phyloP scores from a whole-genome alignment of 768 basidiomycete species.

The Kwoniella shandongensis region DNA sequence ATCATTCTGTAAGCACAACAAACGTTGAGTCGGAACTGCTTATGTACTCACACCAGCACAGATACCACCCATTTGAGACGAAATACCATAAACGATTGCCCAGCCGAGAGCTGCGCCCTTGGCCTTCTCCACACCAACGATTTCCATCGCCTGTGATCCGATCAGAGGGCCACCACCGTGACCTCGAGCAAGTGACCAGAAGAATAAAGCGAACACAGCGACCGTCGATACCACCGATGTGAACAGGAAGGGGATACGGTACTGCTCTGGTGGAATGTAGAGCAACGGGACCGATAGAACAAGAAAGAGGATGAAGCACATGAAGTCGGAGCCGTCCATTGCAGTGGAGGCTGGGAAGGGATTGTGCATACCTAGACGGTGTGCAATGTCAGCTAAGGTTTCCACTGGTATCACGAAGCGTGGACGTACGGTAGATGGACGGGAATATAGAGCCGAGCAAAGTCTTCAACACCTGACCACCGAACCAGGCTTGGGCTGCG shows the following conservation, averaged over 20 bases:
- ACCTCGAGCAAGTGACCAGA: conserved; percentile 33
- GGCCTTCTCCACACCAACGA: conserved; percentile 26
- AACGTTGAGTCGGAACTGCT: neutral
- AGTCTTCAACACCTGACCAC: conserved; percentile 18
- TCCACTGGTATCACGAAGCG: conserved; percentile 8
- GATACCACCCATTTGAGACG: conserved; percentile 29
- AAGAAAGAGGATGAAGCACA: conserved; percentile 40
- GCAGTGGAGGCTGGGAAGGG: conserved; percentile 27
- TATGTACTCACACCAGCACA: conserved; percentile 22
- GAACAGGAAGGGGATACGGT: conserved; percentile 37
- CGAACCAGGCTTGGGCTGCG: conserved; percentile 30
- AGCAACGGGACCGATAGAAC: conserved; percentile 34
- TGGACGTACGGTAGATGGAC: conserved; percentile 31
- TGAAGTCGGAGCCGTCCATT: conserved; percentile 41
- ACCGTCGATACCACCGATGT: conserved; percentile 29
- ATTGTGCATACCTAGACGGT: conserved; percentile 36
- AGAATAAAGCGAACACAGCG: conserved; percentile 30
- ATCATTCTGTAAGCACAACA: neutral
- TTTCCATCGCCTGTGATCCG: conserved; percentile 10
- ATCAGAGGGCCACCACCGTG: conserved; percentile 42
- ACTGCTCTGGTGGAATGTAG: conserved; percentile 41
- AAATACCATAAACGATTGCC: conserved; percentile 42
- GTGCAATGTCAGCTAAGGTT: neutral
- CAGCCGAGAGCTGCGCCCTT: conserved; percentile 37
- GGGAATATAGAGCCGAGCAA: conserved; percentile 15